A percentile compares a stretch with the other conserved stretches of the same genome.
These are phyloP conservation scores for Chenopodium berlandieri DNA, from an alignment of 148 eudicot species.

Conservation along the genomic window DNA sequence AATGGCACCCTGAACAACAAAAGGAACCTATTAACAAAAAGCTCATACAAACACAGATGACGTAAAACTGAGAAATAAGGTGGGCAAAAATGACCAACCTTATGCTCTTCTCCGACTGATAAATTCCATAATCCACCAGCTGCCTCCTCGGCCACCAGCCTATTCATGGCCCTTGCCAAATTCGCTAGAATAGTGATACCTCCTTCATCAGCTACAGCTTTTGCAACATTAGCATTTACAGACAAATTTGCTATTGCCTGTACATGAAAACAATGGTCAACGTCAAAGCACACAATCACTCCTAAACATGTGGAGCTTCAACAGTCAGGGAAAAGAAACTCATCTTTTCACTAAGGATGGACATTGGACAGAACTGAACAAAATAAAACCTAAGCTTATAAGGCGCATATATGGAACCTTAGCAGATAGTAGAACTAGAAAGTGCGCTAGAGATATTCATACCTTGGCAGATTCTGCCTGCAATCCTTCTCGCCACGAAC, in stretches of 20 bases:
- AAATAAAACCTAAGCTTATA: not conserved
- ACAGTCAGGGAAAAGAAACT: not conserved
- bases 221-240: slow-evolving; percentile 88
- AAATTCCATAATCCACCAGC: slow-evolving; percentile 99
- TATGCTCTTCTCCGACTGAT: slow-evolving; percentile 98
- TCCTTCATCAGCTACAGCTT: slow-evolving; percentile 95
- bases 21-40: slow-evolving; percentile 7
- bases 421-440: not conserved
- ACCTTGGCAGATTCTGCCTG: slow-evolving; percentile 98
- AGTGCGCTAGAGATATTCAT: not conserved
- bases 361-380: not conserved
- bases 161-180: slow-evolving; percentile 88
- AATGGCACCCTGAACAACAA: slow-evolving; percentile 69
- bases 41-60: not conserved
- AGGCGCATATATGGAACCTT: not conserved
- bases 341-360: not conserved
- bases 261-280: slow-evolving; percentile 4
- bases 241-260: slow-evolving; percentile 98
- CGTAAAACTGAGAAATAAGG: not conserved
- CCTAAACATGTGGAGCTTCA: not conserved
- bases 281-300: not conserved
- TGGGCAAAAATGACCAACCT: slow-evolving; percentile 46
- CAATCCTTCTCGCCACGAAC: slow-evolving; percentile 92
- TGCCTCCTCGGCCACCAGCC: slow-evolving; percentile 97
- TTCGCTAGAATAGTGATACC: slow-evolving; percentile 77